Base-by-base conservation (phyloP, 2,329 filamentous ascomycete species). In the Dactylellina sp. region DNA sequence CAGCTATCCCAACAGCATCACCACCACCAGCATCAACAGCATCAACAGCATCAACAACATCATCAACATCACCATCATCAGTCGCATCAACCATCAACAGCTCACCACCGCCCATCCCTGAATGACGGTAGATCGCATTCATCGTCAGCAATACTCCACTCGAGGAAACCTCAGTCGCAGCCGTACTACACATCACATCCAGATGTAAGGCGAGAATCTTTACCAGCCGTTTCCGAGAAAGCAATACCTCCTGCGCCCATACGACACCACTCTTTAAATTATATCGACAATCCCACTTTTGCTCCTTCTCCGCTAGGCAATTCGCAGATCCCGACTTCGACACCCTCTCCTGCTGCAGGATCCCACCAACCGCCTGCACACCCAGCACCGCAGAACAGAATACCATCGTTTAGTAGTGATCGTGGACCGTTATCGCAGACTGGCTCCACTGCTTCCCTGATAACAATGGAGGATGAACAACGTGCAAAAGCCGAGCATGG, bases 361-460 rank as follows among this genome's bases (percentile, higher is more conserved):
- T 24, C 39, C 9, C 50, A 25, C 14, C 44, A 42, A 14, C 52
- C 42, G 12, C 64, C 16, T 16, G 50, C 65, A 7, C 50, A 32
- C 42, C 66, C 28, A 42, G 16, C 46, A 9, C 22, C 60, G 12
- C 68, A 72, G 28, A 61, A 46, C 44, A 56, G 55, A 53, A 46
- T 75, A n/a, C 71, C 71, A 20, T 68, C 71, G 4, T 57, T 75
- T 24, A 65, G 59, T 28, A 66, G 71, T 39, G 71, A 75, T 3
- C 71, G 71, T 63, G 63, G 71, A 18, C 55, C 61, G 7, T 42
- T 68, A 24, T 66, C 71, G 2, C 40, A 56, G 62, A 53, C 61
- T 1, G 63, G 56, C 25, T 75, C 71, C 44, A 75, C 20, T 12
- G 71, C 62, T n/a, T 75, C 71, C 47, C 44, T 65, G n/a, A 18